Evolutionary conservation across 768 basidiomycete genomes (phyloP), one percentile per base, ranked within the genome.

Genomic region (Tephrocybe sp.): DNA sequence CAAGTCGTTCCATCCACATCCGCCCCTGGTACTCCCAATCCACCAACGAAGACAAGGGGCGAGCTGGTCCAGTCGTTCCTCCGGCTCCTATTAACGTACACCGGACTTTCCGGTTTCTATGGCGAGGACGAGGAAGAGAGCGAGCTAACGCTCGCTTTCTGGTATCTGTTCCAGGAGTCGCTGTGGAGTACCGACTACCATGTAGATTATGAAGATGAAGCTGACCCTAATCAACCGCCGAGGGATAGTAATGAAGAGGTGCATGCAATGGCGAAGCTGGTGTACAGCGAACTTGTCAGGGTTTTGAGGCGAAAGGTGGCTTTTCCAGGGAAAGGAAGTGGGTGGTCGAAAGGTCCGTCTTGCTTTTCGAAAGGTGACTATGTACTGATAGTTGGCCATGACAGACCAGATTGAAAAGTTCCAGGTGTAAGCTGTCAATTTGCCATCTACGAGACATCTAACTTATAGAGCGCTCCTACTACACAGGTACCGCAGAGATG

Each of bases 91-190:
- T 67, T 97, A 16, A 76, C 82, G 15, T 87, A 88, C 53, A 91
- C 90, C 0, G 84, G 82, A 1, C 66, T 72, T 9, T 81, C 84
- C 0, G 91, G 91, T 0, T 82, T 80, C 52, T 91, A 85, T 60
- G 89, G 88, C 1, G 77, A 80, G 0, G 92, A 94, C 40, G 94
- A 94, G 62, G 88, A 91, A 42, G 85, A 89, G 61, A 93, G 89
- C 58, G 91, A 94, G 66, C 78, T 86, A 74, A 88, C 88, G 2
- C 76, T 95, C 2, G 82, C 82, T 1, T 94, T 94, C 59, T 95
- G 94, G 88, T 94, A 91, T 55, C 70, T 91, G 33, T 79, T 95
- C 49, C 93, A 95, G 65, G 94, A 97, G 62, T 82, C 90, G 1
- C 64, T 92, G 21, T 92, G 89, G 89, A 76, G 70, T 29, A 75